Percentiles rank a stretch among this genome's conserved stretches.
These are phyloP conservation scores for Saccharum spontaneum DNA, from an alignment of 176 grass and related monocot genomes.

Conservation along the genomic window DNA sequence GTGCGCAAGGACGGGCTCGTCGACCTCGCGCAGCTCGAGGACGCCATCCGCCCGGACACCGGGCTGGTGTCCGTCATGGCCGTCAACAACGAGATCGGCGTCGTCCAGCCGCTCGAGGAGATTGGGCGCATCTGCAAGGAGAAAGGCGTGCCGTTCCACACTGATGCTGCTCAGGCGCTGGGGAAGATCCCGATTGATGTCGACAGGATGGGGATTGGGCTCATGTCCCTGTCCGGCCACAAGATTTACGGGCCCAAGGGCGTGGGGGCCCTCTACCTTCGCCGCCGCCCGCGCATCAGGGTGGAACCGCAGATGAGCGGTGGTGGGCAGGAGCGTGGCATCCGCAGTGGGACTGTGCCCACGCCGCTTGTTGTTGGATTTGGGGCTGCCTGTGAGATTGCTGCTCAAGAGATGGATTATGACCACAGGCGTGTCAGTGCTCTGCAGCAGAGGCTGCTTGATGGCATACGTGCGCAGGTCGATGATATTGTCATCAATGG, in stretches of 20 bases:
- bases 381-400: constrained; percentile 80
- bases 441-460: constrained; percentile 61
- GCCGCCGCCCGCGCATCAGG: constrained; percentile 79
- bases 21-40: constrained; percentile 62
- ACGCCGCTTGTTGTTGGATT: constrained; percentile 85
- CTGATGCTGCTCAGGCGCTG: constrained; percentile 77
- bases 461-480: constrained; percentile 63
- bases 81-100: constrained; percentile 94
- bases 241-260: constrained; percentile 98
- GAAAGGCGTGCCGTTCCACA: constrained; percentile 84
- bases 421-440: constrained; percentile 39
- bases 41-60: constrained; percentile 78
- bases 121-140: constrained; percentile 84
- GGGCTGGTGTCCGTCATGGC: constrained; percentile 92
- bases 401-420: constrained; percentile 82
- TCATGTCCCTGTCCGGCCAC: constrained; percentile 87
- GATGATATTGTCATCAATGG: constrained; percentile 85
- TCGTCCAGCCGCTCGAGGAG: constrained; percentile 82
- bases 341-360: constrained; percentile 87
- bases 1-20: constrained; percentile 75
- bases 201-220: constrained; percentile 72
- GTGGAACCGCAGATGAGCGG: constrained; percentile 96
- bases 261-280: constrained; percentile 82
- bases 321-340: constrained; percentile 86
- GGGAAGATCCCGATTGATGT: constrained; percentile 85